Conservation (phyloP, 148 eudicot genomes). For the Chenopodium quinoa region DNA sequence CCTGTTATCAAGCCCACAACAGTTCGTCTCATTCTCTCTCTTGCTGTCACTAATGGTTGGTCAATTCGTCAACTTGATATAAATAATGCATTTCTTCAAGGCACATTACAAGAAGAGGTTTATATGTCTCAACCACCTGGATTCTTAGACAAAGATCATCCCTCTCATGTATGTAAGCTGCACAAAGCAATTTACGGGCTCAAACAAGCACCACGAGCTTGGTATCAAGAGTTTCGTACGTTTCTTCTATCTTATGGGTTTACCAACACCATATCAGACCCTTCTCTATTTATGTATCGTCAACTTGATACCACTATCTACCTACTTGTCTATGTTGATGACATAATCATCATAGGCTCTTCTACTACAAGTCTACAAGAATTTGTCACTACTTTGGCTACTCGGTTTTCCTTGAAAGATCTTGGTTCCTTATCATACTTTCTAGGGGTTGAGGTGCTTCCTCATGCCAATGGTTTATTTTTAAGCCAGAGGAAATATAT, state of each 20-base stretch:
- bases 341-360: neutral
- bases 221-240: neutral
- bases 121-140: neutral
- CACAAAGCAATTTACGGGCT: neutral
- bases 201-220: neutral
- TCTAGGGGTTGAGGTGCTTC: neutral
- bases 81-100: neutral
- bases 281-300: neutral
- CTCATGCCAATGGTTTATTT: neutral
- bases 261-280: neutral
- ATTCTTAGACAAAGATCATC: neutral
- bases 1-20: conserved; percentile 7
- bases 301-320: neutral
- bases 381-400: neutral
- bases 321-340: conserved; percentile 4
- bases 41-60: neutral
- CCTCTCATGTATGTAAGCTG: neutral
- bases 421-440: neutral
- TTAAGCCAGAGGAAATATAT: neutral
- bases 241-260: neutral
- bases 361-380: neutral
- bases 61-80: neutral
- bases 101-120: neutral
- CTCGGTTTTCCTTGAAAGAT: neutral
- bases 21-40: neutral